These are phyloP conservation scores for Hypericum perforatum DNA, from an alignment of 345 rosid species.

Conservation along the genomic window DNA sequence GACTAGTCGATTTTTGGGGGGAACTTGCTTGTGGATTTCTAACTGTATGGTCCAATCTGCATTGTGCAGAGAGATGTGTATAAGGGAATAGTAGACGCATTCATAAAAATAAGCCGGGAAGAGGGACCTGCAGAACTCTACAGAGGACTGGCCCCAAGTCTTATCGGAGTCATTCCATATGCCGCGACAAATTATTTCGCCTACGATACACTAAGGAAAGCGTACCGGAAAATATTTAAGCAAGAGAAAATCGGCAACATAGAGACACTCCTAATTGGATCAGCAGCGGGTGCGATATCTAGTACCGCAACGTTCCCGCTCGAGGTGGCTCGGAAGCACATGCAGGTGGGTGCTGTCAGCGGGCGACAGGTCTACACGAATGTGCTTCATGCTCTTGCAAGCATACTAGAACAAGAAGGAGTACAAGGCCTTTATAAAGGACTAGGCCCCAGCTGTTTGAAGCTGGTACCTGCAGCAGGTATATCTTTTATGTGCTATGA, in stretches of 20 bases:
- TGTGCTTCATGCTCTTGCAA: conserved; percentile 70
- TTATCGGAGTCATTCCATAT: conserved; percentile 90
- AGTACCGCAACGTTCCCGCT: conserved; percentile 92
- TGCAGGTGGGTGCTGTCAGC: conserved; percentile 90
- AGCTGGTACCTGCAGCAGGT: no score
- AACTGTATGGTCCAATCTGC: background rate
- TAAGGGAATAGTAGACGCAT: conserved; percentile 65
- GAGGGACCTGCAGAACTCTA: conserved; percentile 87
- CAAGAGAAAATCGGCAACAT: conserved; percentile 80
- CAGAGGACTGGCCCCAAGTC: conserved; percentile 90
- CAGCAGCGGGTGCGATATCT: conserved; percentile 78
- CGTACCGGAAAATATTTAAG: conserved; percentile 52
- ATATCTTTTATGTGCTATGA: no score
- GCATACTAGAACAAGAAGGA: conserved; percentile 79
- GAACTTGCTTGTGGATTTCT: background rate
- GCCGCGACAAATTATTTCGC: conserved; percentile 92
- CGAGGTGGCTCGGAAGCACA: conserved; percentile 94
- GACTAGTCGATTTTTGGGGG: background rate
- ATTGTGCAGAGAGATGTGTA: conserved; percentile 68
- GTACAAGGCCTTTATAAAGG: conserved; percentile 76
- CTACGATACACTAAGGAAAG: conserved; percentile 69
- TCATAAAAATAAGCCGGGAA: conserved; percentile 56
- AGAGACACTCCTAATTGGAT: conserved; percentile 83
- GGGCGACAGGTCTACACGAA: conserved; percentile 85
- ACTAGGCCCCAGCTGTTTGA: conserved; percentile 34